Evolutionary conservation across 352 stramenopile genomes (phyloP), one percentile per base, ranked within the genome.

Genomic region (Phytophthora hybrid): DNA sequence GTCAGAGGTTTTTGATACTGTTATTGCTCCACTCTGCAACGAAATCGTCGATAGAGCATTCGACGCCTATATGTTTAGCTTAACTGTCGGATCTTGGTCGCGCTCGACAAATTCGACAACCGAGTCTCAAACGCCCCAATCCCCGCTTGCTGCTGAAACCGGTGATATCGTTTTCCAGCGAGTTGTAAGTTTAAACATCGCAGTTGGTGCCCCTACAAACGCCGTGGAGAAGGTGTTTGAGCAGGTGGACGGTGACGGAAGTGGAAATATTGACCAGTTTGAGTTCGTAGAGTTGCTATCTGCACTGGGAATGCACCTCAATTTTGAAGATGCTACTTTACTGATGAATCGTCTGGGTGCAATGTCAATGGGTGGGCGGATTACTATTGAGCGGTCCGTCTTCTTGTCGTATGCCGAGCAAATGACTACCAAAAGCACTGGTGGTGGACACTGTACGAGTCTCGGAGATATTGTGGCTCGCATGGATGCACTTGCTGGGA

Each of bases 261-360:
- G 81, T 54, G 87, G 84, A 14, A 73, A 76, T 32, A 90, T 94
- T 16, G 87, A 94, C 10, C 59, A 74, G 7, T 63, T 72, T 19
- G 87, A 94, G 63, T 94, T 94, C 59, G 41, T 66, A 0, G 44
- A 76, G 0, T 70, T 93, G 14, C 57, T 92, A 3, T 46, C 63
- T 2, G 34, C 71, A 0, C 63, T 94, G 3, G 87, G 87, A 13
- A 71, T 94, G n/a, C 69, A 81, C 7, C 54, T 90, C 6, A 72
- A 72, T 16, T 61, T 55, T 13, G 46, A 67, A 11, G 85, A 93
- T 46, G 60, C 77, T 6, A 37, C 60, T 8, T 51, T 94, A 1
- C 52, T 94, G 5, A 88, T 93, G 81, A 76, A 78, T 5, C 75
- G 85, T 2, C 71, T 92, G 2, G 76, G 81, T 16, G 68, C 71